phyloP scores from a whole-genome alignment of 768 basidiomycete genomes.

The Dentipellis sp. region DNA sequence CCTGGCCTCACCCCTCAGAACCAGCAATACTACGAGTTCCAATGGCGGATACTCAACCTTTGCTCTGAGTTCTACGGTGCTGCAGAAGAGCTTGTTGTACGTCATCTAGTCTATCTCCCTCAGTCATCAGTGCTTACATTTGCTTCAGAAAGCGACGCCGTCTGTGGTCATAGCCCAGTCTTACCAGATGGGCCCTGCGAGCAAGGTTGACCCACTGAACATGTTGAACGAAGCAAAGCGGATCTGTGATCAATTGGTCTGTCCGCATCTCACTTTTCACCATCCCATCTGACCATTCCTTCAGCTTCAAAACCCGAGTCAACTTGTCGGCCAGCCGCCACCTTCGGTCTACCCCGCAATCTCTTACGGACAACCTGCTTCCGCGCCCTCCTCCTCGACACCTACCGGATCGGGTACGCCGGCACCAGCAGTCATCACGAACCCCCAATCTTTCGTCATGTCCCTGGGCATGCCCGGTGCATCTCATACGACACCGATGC shows the following conservation, averaged over 20 bases:
- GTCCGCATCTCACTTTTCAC: neutral
- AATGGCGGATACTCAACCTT: constrained; percentile 75
- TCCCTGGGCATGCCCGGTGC: constrained; percentile 40
- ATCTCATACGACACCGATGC: constrained; percentile 27
- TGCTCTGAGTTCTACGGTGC: constrained; percentile 84
- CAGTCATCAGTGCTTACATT: constrained; percentile 4
- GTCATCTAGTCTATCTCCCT: constrained; percentile 21
- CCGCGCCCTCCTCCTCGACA: constrained; percentile 18
- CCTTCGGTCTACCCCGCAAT: constrained; percentile 43
- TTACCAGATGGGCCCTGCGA: constrained; percentile 62
- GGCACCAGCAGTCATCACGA: constrained; percentile 49
- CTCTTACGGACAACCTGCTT: constrained; percentile 19
- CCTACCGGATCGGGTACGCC: constrained; percentile 24
- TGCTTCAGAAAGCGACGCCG: constrained; percentile 41
- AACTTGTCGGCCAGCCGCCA: constrained; percentile 57
- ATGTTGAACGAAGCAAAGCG: constrained; percentile 74
- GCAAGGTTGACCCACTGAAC: constrained; percentile 61
- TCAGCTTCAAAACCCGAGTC: constrained; percentile 68
- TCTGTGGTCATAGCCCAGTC: constrained; percentile 73
- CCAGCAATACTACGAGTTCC: constrained; percentile 78
- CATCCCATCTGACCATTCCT: constrained; percentile 7
- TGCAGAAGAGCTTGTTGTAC: constrained; percentile 74
- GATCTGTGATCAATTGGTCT: constrained; percentile 66
- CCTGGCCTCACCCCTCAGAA: constrained; percentile 52
- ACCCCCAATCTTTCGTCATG: constrained; percentile 66